Evolutionary conservation across 345 rosid genomes (phyloP).

Genomic region (Bruguiera gymnorhiza): DNA sequence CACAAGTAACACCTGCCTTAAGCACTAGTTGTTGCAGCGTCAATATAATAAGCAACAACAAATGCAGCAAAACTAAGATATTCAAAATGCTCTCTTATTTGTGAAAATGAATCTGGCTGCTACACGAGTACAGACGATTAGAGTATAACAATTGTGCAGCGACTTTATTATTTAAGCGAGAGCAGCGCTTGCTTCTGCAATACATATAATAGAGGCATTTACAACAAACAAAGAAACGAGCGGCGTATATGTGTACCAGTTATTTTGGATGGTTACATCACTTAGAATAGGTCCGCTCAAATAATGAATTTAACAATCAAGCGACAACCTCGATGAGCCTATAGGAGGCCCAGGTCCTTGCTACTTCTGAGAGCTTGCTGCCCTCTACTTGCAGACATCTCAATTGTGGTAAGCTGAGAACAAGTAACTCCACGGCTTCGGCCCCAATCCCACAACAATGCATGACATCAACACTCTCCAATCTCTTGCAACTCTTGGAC

Average conservation of each 20-base stretch:
- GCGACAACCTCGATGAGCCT: conserved; percentile 45
- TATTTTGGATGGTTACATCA: neutral
- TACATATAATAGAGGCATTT: conserved; percentile 10
- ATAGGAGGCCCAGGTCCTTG: conserved; percentile 34
- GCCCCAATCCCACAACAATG: conserved; percentile 43
- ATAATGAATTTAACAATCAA: conserved; percentile 17
- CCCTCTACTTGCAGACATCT: conserved; percentile 57
- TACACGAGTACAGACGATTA: too few relatives aligned
- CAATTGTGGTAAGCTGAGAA: conserved; percentile 43
- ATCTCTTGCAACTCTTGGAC: conserved; percentile 47
- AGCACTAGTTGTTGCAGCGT: conserved; percentile 10
- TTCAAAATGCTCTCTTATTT: neutral
- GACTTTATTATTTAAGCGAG: too few relatives aligned
- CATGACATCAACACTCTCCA: conserved; percentile 50
- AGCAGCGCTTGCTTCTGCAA: neutral
- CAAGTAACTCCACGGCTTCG: conserved; percentile 48
- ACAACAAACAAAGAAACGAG: conserved; percentile 12
- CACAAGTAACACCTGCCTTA: conserved; percentile 11
- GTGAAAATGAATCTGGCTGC: neutral
- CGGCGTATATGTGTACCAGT: neutral
- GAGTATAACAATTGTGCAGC: too few relatives aligned
- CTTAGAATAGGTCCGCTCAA: too few relatives aligned
- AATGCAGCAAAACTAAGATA: neutral
- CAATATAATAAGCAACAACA: conserved; percentile 5
- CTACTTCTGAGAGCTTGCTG: conserved; percentile 49